Base-by-base conservation (phyloP, 208 protist species). In the Trypanosoma mega region DNA sequence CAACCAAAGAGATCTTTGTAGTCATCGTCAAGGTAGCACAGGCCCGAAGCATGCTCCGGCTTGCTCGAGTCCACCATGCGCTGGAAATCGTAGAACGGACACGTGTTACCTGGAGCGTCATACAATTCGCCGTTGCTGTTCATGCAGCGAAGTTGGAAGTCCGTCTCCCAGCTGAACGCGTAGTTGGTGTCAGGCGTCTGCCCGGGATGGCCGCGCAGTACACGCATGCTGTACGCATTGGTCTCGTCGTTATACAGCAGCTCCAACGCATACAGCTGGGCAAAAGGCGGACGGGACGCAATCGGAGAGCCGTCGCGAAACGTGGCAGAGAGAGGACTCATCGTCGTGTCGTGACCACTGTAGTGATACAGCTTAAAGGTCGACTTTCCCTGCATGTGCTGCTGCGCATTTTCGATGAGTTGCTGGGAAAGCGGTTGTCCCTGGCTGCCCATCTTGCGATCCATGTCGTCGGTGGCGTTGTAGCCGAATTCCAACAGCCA, bases 261-360 rank as follows among this genome's bases (percentile, higher is more conserved):
- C 61, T 91, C 84, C 24, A 80, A 56, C 44, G 86, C 68, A 36
- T 82, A 68, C 52, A 70, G 59, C 39, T 80, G 74, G 29, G 57
- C 80, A 63, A 87, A 91, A 7, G 74, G 80, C 18, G 84, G 84
- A 54, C 82, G 39, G 63, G 85, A 67, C n/a, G 43, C 76, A 12
- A 52, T 41, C 24, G 66, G 37, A 3, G 63, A 61, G n/a, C 53
- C 34, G 56, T 91, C 80, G 47, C 78, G 68, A 2, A 91, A 66
- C 2, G 77, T 81, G 7, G 65, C 61, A 26, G 78, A 63, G 23
- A 87, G 63, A 23, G 84, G 74, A 12, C 68, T 56, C 45, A 91
- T 53, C 4, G 80, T 85, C 33, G 63, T 85, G 75, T 87, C 84
- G 68, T 91, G 80, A 7, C 74, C 75, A 44, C 84, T 91, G 80